Conservation (phyloP, 1,284 basidiomycete genomes). For the Puccinia coronata region DNA sequence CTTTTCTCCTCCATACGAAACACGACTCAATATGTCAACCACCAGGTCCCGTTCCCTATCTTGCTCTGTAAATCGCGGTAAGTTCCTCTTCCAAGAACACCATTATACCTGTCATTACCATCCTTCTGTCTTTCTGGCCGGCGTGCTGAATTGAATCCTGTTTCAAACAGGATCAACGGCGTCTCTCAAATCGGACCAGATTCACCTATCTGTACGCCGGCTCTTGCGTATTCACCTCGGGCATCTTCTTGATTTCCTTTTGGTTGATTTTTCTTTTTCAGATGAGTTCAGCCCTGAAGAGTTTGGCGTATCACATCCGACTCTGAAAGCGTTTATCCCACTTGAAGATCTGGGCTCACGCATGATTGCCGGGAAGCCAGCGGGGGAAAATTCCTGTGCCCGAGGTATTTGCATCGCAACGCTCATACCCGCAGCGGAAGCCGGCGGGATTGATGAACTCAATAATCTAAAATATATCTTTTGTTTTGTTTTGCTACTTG, state of each 20-base stretch:
- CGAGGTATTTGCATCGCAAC: not conserved
- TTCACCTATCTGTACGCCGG: conserved; percentile 28
- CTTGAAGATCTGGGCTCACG: conserved; percentile 35
- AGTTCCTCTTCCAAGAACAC: not conserved
- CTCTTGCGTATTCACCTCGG: not conserved
- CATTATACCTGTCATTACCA: not conserved
- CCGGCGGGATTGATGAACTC: not conserved
- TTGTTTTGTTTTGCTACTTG: not conserved
- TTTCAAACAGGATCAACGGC: conserved; percentile 13
- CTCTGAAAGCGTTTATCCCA: conserved; percentile 40
- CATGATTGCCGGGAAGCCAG: conserved; percentile 26
- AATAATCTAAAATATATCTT: not conserved
- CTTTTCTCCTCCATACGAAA: conserved; percentile 40
- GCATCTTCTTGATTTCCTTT: not conserved
- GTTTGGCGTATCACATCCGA: conserved; percentile 40
- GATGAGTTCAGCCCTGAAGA: conserved; percentile 42
- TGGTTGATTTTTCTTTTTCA: conserved; percentile 10
- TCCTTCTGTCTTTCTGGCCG: not conserved
- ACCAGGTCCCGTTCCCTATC: conserved; percentile 40
- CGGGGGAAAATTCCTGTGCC: not conserved
- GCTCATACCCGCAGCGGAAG: too few species aligned
- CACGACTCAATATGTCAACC: conserved; percentile 35
- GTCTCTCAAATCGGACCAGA: conserved; percentile 1
- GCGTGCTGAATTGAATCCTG: not conserved
- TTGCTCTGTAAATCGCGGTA: conserved; percentile 38